Evolutionary conservation across 192 early-diverging fungal species (phyloP).

Genomic region (Podila epicladia): DNA sequence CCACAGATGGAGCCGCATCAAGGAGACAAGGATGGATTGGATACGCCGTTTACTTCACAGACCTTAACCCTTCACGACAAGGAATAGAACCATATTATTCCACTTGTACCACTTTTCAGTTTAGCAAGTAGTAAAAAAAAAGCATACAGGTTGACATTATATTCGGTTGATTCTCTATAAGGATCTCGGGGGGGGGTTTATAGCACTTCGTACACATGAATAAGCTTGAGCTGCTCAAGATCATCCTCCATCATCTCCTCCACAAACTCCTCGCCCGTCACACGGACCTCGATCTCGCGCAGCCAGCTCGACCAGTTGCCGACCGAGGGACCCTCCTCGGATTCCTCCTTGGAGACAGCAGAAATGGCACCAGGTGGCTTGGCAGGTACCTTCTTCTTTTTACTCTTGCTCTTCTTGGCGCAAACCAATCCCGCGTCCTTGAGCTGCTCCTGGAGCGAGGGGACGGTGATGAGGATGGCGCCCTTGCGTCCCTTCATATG

Average conservation of each 20-base stretch:
- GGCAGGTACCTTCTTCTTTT: conserved; percentile 54
- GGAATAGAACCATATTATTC: neutral
- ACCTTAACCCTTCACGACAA: neutral
- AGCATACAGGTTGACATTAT: neutral
- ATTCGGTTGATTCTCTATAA: neutral
- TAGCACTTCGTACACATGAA: conserved; percentile 66
- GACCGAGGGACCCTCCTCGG: neutral
- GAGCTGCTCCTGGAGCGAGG: conserved; percentile 66
- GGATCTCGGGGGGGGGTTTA: conserved; percentile 4
- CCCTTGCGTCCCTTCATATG: conserved; percentile 54
- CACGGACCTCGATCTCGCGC: conserved; percentile 59
- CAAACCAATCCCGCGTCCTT: conserved; percentile 53
- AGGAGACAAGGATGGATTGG: neutral
- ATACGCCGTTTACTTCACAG: neutral
- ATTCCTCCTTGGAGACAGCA: neutral
- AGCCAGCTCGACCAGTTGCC: conserved; percentile 55
- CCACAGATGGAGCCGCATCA: neutral
- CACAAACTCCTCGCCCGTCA: conserved; percentile 57
- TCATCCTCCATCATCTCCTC: conserved; percentile 64
- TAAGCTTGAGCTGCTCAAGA: conserved; percentile 58
- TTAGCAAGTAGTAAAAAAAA: neutral
- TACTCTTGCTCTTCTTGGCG: conserved; percentile 33
- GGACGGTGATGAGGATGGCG: conserved; percentile 57
- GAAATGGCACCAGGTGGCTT: conserved; percentile 39
- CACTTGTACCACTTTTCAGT: too few relatives aligned